phyloP scores from a whole-genome alignment of 148 eudicot species.

The Rhododendron molle region DNA sequence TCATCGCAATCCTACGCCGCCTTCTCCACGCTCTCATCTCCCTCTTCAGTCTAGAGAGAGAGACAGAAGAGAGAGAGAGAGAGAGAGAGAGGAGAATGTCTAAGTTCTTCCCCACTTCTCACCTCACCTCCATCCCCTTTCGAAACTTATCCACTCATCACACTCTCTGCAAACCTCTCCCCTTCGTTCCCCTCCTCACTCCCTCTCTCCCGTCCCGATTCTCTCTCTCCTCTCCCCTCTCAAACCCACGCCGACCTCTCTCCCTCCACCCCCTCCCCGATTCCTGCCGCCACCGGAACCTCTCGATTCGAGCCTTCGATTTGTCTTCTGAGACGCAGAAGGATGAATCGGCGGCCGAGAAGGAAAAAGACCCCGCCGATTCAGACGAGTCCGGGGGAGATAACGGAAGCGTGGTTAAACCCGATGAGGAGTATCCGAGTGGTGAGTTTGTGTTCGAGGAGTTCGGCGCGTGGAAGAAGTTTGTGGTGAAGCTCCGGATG shows the following conservation, averaged over 20 bases:
- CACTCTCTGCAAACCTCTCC: constrained; percentile 13
- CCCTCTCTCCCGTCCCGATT: constrained; percentile 13
- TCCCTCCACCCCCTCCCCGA: neutral
- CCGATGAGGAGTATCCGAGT: constrained; percentile 47
- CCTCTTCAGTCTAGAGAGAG: neutral
- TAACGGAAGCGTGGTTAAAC: constrained; percentile 3
- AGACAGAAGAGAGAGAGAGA: neutral
- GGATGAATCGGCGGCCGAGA: neutral
- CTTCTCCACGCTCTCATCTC: neutral
- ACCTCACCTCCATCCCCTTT: constrained; percentile 24
- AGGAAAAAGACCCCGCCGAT: neutral
- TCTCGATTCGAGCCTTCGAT: constrained; percentile 17
- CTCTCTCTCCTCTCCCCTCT: constrained; percentile 6
- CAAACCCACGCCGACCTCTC: neutral
- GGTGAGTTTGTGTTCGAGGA: constrained; percentile 68
- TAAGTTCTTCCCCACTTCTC: constrained; percentile 26
- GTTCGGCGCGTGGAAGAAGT: constrained; percentile 50
- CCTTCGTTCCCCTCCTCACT: constrained; percentile 12
- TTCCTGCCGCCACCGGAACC: neutral
- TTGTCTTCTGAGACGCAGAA: constrained; percentile 4
- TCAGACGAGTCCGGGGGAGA: neutral
- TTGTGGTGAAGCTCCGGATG: constrained; percentile 66
- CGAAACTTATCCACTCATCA: constrained; percentile 17
- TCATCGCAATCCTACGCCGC: neutral
- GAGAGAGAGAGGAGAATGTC: constrained; percentile 23